These are phyloP conservation scores for Pyricularia sp. DNA, from an alignment of 2,329 filamentous ascomycete species.

Conservation along the genomic window DNA sequence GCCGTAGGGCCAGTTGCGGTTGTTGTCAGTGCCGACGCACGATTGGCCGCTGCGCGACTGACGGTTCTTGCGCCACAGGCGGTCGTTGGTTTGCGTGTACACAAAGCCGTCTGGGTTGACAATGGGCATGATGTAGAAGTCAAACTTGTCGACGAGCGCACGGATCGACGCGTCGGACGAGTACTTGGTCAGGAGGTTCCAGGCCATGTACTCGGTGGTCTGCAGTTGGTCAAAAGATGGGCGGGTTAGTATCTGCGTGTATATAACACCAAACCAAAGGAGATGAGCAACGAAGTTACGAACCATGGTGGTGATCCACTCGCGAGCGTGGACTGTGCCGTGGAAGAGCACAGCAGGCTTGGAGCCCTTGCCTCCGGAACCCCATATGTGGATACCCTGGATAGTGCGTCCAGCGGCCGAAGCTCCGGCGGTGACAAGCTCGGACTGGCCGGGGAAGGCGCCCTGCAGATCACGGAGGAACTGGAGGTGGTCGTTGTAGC, in stretches of 20 bases:
- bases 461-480: conserved; percentile 37
- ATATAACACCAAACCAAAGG: conserved; percentile 13
- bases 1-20: conserved; percentile 37
- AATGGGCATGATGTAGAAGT: conserved; percentile 56
- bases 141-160: conserved; percentile 48
- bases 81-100: conserved; percentile 40
- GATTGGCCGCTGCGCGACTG: conserved; percentile 26
- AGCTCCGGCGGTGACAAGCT: conserved; percentile 34
- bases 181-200: conserved; percentile 38
- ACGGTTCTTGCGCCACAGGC: conserved; percentile 55
- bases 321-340: conserved; percentile 48
- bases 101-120: conserved; percentile 48
- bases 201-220: conserved; percentile 42
- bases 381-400: conserved; percentile 50
- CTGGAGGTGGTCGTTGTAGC: conserved; percentile 39
- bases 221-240: neutral
- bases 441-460: conserved; percentile 33
- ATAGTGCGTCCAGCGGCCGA: conserved; percentile 41
- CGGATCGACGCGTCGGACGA: conserved; percentile 25
- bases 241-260: neutral
- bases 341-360: conserved; percentile 45
- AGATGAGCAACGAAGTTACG: conserved; percentile 41
- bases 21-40: conserved; percentile 47
- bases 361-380: conserved; percentile 29
- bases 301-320: conserved; percentile 50